Conservation (phyloP, 2,329 filamentous ascomycete genomes). For the Neonectria punicea region DNA sequence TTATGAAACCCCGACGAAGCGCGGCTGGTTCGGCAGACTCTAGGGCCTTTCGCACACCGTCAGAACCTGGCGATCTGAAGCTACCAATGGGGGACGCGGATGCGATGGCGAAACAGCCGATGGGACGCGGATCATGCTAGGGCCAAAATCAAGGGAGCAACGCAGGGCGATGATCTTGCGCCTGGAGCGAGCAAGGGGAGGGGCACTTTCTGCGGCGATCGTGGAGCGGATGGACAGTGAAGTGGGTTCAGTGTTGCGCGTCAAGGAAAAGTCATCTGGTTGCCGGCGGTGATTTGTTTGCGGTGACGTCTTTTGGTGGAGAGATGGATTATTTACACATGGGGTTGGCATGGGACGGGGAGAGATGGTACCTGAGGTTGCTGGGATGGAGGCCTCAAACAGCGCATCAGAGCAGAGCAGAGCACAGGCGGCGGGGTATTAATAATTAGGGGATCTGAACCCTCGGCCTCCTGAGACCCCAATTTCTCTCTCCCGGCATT, state of each 20-base stretch:
- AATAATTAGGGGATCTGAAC: slow-evolving; percentile 2
- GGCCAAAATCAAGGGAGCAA: slow-evolving; percentile 23
- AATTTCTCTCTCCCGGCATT: slow-evolving; percentile 22
- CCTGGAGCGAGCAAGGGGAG: not conserved
- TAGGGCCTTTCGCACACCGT: slow-evolving; percentile 4
- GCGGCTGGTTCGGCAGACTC: slow-evolving; percentile 11
- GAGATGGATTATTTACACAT: slow-evolving; percentile 12
- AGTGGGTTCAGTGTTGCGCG: slow-evolving; percentile 21
- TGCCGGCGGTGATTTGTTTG: slow-evolving; percentile 1
- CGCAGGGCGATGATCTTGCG: slow-evolving; percentile 11
- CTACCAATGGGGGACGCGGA: slow-evolving; percentile 9
- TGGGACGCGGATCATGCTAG: slow-evolving; percentile 10
- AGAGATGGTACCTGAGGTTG: not conserved
- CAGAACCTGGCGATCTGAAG: slow-evolving; percentile 8
- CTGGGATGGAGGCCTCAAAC: slow-evolving; percentile 5
- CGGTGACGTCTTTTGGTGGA: slow-evolving; percentile 20
- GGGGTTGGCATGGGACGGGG: slow-evolving; percentile 10
- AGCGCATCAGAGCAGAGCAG: not conserved
- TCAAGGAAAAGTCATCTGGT: not conserved
- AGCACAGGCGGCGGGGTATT: not conserved
- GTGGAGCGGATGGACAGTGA: not conserved
- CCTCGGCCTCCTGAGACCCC: slow-evolving; percentile 16
- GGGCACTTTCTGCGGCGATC: not conserved
- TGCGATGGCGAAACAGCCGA: slow-evolving; percentile 9
- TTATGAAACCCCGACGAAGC: slow-evolving; percentile 21